Percentiles rank a stretch among this genome's conserved stretches.
These are phyloP conservation scores for Gynandropsis gynandra DNA, from an alignment of 345 rosid species.

Conservation along the genomic window DNA sequence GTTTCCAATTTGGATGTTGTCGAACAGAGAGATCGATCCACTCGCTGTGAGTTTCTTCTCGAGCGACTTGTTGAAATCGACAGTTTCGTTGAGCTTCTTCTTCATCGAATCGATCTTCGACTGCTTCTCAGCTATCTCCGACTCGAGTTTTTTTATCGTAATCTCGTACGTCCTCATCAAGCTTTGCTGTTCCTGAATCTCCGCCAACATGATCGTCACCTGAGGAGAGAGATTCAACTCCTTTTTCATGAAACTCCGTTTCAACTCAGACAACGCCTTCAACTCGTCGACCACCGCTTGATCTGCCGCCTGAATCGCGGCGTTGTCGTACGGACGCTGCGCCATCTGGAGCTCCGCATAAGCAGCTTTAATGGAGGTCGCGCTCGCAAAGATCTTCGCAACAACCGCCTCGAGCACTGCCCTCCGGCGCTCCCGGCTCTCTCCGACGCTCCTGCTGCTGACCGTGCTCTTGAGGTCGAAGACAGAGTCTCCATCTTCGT, in stretches of 20 bases:
- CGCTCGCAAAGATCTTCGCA: conserved; percentile 76
- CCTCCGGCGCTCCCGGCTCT: conserved; percentile 27
- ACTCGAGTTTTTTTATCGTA: too few relatives aligned
- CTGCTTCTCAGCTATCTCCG: conserved; percentile 35
- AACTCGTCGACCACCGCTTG: conserved; percentile 78
- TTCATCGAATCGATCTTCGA: conserved; percentile 31
- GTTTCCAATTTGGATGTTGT: conserved; percentile 37
- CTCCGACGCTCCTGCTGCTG: conserved; percentile 21
- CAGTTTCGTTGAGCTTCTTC: conserved; percentile 30
- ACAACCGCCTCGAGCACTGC: conserved; percentile 60
- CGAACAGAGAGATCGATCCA: conserved; percentile 54
- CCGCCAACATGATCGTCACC: too few relatives aligned
- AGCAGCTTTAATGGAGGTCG: conserved; percentile 83
- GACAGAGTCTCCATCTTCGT: conserved; percentile 18
- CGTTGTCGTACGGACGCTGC: conserved; percentile 71
- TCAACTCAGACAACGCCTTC: conserved; percentile 54
- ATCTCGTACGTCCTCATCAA: too few relatives aligned
- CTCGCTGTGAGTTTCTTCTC: conserved; percentile 64
- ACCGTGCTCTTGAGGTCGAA: conserved; percentile 27
- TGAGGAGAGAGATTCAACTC: too few relatives aligned
- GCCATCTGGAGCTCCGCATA: conserved; percentile 94
- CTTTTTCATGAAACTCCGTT: too few relatives aligned
- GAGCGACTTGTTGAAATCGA: conserved; percentile 39
- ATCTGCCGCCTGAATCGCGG: conserved; percentile 73
- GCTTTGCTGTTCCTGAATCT: too few relatives aligned